Base-by-base conservation (phyloP, 2,329 filamentous ascomycete species). In the Ophiostoma populinum region DNA sequence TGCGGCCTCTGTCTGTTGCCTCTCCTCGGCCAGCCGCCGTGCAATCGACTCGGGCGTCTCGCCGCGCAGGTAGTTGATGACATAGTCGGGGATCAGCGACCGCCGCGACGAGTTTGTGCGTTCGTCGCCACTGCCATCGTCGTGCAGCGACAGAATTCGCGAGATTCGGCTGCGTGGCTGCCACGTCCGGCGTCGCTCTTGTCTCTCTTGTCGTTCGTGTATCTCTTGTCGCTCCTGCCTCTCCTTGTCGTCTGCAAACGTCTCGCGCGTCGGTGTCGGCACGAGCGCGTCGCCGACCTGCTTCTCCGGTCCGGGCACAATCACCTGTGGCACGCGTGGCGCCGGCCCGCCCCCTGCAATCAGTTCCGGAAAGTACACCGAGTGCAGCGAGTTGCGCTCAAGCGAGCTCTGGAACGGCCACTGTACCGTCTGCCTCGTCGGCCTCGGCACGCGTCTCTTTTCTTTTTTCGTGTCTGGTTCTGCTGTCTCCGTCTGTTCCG, bases 1-100 rank as follows among this genome's bases (percentile, higher is more conserved):
- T 7, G n/a, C 28, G 13, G 17, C 28, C 6, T 24, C 12, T 9
- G 8, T 24, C 10, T 10, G 5, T n/a, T 21, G 19, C 13, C 20
- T 24, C 12, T 32, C n/a, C 6, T 30, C 28, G 3, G 27, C 18
- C 32, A 47, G 28, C 41, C 61, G 59, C 37, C 53, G 51, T 6
- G 64, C 64, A 15, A 69, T 45, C 20, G 57, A 59, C 47, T 68
- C 64, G 11, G 65, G 64, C 2, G 65, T 69, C 49, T 69, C 65
- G 30, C 65, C 65, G 26, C 64, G 59, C 41, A 70, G 55, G 46
- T 63, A 70, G 48, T 67, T 62, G 41, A 65, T 55, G 26, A 70
- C 60, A 43, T 70, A 70, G 49, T 70, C 65, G 7, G 65, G 65
- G 12, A 70, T 57, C 21, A 68, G 55, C 36, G 61, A 58, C 37